Base-by-base conservation (phyloP, 1,284 basidiomycete species). In the Phaffia rhodozyma region DNA sequence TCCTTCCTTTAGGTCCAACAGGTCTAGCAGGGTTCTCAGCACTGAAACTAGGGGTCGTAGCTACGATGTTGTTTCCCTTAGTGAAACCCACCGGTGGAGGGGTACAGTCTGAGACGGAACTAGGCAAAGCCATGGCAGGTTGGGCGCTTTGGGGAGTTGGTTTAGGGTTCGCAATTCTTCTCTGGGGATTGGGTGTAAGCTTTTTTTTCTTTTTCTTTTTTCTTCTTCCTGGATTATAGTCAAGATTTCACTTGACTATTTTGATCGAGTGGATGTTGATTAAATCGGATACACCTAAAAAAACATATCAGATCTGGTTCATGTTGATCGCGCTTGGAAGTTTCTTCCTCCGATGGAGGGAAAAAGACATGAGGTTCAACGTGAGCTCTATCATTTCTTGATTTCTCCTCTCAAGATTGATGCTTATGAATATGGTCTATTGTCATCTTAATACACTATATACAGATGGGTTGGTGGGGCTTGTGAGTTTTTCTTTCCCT, bases 1-100 rank as follows among this genome's bases (percentile, higher is more conserved):
- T 66, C 58, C 62, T 66, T 27, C 66, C 66, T 27, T 62, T 66
- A n/a, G 66, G 66, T n/a, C 57, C 65, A 25, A 60, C 57, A 0
- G 61, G 56, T 23, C 53, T 63, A n/a, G 60, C 49, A 11, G 61
- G 61, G 5, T 63, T 66, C 54, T 60, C 61, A 3, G 52, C 63
- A 43, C 55, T 66, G 18, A 64, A 64, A 34, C 55, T 66, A 27
- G 66, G 66, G 9, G 57, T 51, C 1, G 66, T 66, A 27, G 62
- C 62, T 13, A 25, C 58, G 43, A 20, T 51, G 2, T 55, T 66
- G 21, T 55, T 66, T n/a, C 66, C 66, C 1, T 7, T 60, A 18
- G 4, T 64, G 13, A 23, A 34, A 3, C 32, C 20, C 25, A 25
- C 16, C 47, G 21, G 11, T 27, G 30, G 9, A 51, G n/a, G 30